These are phyloP conservation scores for Suillus tomentosus DNA, from an alignment of 768 basidiomycete species.

Conservation along the genomic window DNA sequence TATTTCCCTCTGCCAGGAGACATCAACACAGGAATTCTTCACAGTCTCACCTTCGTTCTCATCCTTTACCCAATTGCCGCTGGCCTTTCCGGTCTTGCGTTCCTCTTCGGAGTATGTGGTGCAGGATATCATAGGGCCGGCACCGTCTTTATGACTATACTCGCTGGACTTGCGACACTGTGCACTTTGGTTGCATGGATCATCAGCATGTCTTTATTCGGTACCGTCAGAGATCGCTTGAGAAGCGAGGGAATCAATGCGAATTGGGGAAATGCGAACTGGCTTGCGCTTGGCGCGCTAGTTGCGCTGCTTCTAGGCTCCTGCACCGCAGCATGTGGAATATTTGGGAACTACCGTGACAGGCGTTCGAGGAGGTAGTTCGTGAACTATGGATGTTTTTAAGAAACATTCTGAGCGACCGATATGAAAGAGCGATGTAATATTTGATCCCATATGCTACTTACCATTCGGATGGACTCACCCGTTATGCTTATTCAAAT, in stretches of 20 bases:
- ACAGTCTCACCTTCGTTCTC: slow-evolving; percentile 71
- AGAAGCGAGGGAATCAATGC: slow-evolving; percentile 49
- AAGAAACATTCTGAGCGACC: neutral
- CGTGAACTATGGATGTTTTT: too few relatives aligned
- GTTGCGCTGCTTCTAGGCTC: slow-evolving; percentile 66
- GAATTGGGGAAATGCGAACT: slow-evolving; percentile 78
- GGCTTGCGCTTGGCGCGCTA: slow-evolving; percentile 78
- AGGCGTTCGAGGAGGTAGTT: slow-evolving; percentile 33
- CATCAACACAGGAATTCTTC: slow-evolving; percentile 53
- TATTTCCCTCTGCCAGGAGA: slow-evolving; percentile 34
- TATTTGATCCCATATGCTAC: neutral
- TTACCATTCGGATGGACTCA: neutral
- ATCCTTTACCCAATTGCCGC: slow-evolving; percentile 83
- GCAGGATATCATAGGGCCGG: slow-evolving; percentile 63
- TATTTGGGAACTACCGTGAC: slow-evolving; percentile 59
- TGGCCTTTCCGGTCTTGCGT: slow-evolving; percentile 62
- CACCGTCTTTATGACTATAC: slow-evolving; percentile 76
- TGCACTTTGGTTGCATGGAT: slow-evolving; percentile 69
- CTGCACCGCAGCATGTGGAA: slow-evolving; percentile 64
- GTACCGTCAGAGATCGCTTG: slow-evolving; percentile 62
- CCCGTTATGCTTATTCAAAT: neutral
- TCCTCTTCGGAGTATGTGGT: slow-evolving; percentile 71
- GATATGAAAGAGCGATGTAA: neutral
- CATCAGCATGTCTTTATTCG: slow-evolving; percentile 81
- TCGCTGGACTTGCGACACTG: slow-evolving; percentile 65